Base-by-base conservation (phyloP, 2,329 filamentous ascomycete species). In the Mollisiaceae sp. region DNA sequence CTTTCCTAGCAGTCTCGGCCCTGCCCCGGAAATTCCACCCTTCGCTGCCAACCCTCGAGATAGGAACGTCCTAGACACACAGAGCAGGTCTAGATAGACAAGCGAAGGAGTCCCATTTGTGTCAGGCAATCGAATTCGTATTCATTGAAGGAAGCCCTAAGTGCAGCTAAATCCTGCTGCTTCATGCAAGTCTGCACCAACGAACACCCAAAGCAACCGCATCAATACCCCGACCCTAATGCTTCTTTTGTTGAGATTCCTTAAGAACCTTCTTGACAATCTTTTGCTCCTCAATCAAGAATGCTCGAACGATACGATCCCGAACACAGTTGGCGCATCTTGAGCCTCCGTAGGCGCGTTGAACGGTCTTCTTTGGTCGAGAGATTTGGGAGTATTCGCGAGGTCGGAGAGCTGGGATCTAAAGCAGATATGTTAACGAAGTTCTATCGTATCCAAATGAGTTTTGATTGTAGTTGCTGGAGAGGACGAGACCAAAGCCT, bases 201-300 rank as follows among this genome's bases (percentile, higher is more conserved):
- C 68, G 62, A 74, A 75, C 71, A 74, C 74, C 73, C 72, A 74
- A 75, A 73, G 70, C 70, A 76, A 73, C 70, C 71, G 67, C 63
- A 70, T 67, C 71, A 67, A 69, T 43, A 68, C 69, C 67, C 67
- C 69, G 59, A 59, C 60, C 67, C 71, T 76, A 76, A 72, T 70
- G 72, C 70, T 75, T 76, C 74, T 77, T 89, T 86, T 92, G 91
- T 86, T 97, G 92, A 71, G 87, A 89, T 88, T 98, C 94, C 91
- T 97, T 97, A 82, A 98, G 89, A 78, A 99, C 95, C 92, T 99
- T 99, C 93, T 99, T 99, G 84, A 99, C 95, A 78, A 99, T 98
- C 92, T 99, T 99, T 89, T 99, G 95, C 90, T 99, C 95, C 88
- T 99, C 96, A 75, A 99, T 98, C 82, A 99, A 86, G 91, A 99